Conservation (phyloP, 306 rosid genomes). For the Glycine latifolia region DNA sequence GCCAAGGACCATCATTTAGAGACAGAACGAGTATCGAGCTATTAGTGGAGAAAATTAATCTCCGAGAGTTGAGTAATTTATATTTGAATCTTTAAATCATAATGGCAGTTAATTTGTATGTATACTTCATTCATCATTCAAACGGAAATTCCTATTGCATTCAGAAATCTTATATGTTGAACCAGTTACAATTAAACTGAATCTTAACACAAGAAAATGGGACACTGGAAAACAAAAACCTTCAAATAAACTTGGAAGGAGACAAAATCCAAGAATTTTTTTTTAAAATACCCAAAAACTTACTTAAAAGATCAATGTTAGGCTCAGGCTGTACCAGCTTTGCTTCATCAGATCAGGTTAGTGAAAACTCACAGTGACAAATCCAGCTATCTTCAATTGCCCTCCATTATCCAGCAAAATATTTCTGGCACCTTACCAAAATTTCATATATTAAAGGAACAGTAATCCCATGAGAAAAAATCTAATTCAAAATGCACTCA, state of each 20-base stretch:
- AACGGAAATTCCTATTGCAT: constrained; percentile 36
- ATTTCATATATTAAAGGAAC: constrained; percentile 83
- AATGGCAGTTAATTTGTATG: not conserved
- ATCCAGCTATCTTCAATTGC: constrained; percentile 90
- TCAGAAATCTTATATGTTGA: constrained; percentile 35
- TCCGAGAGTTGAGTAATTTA: not conserved
- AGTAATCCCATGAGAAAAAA: constrained; percentile 53
- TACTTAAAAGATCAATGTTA: constrained; percentile 71
- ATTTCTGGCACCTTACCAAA: constrained; percentile 99
- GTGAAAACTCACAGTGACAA: constrained; percentile 74
- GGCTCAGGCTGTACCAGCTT: constrained; percentile 65
- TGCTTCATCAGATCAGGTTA: constrained; percentile 73
- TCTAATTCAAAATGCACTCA: constrained; percentile 44
- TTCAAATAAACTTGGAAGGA: constrained; percentile 17
- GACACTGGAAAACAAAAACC: constrained; percentile 15
- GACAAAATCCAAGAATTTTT: constrained; percentile 8
- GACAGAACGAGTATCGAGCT: too few relatives aligned
- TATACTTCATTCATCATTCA: not conserved
- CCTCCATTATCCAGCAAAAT: constrained; percentile 99
- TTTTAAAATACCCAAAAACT: constrained; percentile 46
- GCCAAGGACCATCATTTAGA: not conserved
- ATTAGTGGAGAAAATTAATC: constrained; percentile 17
- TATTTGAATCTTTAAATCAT: constrained; percentile 17
- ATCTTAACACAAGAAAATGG: constrained; percentile 27
- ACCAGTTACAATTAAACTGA: constrained; percentile 35